phyloP scores from a whole-genome alignment of 768 basidiomycete genomes.

The Boletus subparvulus region DNA sequence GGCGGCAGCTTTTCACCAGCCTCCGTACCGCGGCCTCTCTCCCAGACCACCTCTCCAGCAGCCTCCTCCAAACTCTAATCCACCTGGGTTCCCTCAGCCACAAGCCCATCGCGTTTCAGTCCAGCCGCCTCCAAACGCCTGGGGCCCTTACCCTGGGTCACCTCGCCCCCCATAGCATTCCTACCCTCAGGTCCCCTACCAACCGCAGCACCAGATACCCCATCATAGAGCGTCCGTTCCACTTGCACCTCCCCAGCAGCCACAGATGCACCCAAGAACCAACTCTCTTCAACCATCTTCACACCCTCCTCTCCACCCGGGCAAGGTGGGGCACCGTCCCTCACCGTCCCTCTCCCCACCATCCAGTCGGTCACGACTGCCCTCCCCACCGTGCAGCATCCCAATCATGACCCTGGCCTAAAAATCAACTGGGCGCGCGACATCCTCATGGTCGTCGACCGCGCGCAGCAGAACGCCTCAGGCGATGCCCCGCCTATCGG shows the following conservation, averaged over 20 bases:
- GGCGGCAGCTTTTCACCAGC: constrained; percentile 24
- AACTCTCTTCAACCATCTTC: constrained; percentile 5
- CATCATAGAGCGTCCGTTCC: constrained; percentile 25
- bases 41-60: constrained; percentile 26
- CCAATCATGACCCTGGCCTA: constrained; percentile 54
- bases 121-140: constrained; percentile 25
- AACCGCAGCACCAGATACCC: constrained; percentile 22
- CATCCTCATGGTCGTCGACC: constrained; percentile 77
- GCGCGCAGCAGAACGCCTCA: constrained; percentile 38
- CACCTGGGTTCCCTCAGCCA: constrained; percentile 15
- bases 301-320: constrained; percentile 26
- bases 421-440: constrained; percentile 81
- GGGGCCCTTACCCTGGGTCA: constrained; percentile 16
- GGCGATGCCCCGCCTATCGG: constrained; percentile 47
- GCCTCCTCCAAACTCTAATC: constrained; percentile 15
- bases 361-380: constrained; percentile 56
- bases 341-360: constrained; percentile 71
- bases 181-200: constrained; percentile 15
- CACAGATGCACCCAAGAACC: constrained; percentile 20
- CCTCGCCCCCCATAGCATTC: constrained; percentile 22
- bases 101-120: constrained; percentile 17
- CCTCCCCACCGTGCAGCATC: constrained; percentile 50
- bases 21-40: constrained; percentile 22
- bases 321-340: constrained; percentile 38
- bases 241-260: constrained; percentile 20